Conservation (phyloP, 2,329 filamentous ascomycete genomes). For the Aspergillus quadrilineatus region DNA sequence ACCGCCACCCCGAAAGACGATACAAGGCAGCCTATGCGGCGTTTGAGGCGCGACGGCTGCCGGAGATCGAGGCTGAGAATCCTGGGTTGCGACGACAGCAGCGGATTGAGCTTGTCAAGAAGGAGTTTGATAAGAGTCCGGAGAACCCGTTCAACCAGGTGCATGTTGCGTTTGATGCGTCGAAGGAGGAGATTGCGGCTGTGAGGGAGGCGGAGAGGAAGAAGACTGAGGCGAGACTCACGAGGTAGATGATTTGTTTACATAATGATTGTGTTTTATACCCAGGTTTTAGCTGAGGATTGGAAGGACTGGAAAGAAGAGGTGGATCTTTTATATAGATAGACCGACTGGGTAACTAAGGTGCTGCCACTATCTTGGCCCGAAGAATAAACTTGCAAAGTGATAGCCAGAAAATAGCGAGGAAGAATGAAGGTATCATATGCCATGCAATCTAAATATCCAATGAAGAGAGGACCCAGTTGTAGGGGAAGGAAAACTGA, state of each 20-base stretch:
- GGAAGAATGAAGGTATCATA: constrained; percentile 18
- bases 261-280: constrained; percentile 11
- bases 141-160: constrained; percentile 96
- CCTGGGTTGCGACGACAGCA: constrained; percentile 78
- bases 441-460: constrained; percentile 26
- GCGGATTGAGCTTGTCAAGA: constrained; percentile 76
- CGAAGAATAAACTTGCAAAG: neutral
- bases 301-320: neutral
- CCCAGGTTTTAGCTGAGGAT: constrained; percentile 2
- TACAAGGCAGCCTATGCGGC: constrained; percentile 82
- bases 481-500: constrained; percentile 3
- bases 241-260: constrained; percentile 22
- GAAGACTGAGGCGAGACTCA: constrained; percentile 72
- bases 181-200: constrained; percentile 70
- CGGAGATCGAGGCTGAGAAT: constrained; percentile 82
- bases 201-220: constrained; percentile 65
- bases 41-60: constrained; percentile 76
- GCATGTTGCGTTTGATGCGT: constrained; percentile 71
- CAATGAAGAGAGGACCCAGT: constrained; percentile 16
- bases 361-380: neutral
- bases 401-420: neutral
- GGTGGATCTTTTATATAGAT: constrained; percentile 3
- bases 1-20: constrained; percentile 82
- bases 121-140: constrained; percentile 92
- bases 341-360: neutral